A percentile compares a stretch with the other conserved stretches of the same genome.
phyloP scores from a whole-genome alignment of 257 asterid genomes.

The Gentiana straminea region DNA sequence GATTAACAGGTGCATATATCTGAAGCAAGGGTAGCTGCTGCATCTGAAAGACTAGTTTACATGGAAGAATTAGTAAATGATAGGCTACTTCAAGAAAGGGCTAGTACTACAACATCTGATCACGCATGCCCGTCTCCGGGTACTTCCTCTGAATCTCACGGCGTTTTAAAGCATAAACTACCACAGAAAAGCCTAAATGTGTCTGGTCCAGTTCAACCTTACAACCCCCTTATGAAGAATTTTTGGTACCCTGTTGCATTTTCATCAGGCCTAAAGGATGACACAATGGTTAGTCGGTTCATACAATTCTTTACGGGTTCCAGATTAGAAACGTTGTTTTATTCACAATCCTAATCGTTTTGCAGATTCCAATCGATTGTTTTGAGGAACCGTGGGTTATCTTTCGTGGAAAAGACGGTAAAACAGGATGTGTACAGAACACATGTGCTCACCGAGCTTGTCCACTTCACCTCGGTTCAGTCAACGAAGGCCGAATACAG shows the following conservation, averaged over 20 bases:
- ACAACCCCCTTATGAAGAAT: conserved; percentile 51
- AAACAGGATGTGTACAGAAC: conserved; percentile 84
- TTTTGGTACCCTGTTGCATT: conserved; percentile 97
- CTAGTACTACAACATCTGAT: conserved; percentile 28
- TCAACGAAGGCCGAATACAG: conserved; percentile 82
- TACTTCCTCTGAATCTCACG: conserved; percentile 31
- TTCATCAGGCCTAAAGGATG: conserved; percentile 72
- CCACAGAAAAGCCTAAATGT: conserved; percentile 47
- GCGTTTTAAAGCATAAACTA: conserved; percentile 22
- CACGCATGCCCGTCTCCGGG: conserved; percentile 34
- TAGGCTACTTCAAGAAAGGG: conserved; percentile 51
- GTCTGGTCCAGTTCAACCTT: conserved; percentile 84
- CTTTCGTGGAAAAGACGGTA: conserved; percentile 85
- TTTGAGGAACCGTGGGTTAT: conserved; percentile 97
- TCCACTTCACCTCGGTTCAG: conserved; percentile 89
- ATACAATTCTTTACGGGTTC: too few species aligned
- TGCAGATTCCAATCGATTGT: conserved; percentile 81
- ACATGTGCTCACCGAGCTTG: conserved; percentile 98
- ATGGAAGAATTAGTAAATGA: conserved; percentile 81
- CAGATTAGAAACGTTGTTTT: background rate
- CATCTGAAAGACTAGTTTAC: conserved; percentile 85
- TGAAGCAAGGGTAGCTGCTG: conserved; percentile 82
- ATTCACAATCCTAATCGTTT: conserved; percentile 3
- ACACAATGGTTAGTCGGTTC: conserved; percentile 61
- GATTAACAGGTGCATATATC: conserved; percentile 75